phyloP scores from a whole-genome alignment of 2,329 filamentous ascomycete genomes.

The Zalaria obscura region DNA sequence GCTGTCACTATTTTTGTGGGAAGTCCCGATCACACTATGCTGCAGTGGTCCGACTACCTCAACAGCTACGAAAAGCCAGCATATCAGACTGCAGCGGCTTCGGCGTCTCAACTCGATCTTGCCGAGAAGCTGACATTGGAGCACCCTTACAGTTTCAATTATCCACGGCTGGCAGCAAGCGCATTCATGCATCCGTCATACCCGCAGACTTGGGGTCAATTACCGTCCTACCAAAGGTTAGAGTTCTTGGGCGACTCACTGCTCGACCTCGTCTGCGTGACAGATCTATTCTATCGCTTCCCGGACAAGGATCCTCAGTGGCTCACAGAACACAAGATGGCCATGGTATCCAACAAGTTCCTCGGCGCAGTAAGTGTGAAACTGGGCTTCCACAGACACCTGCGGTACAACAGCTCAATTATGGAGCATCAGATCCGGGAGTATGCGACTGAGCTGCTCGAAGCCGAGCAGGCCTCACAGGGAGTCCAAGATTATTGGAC shows the following conservation, averaged over 20 bases:
- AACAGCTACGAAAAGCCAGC: slow-evolving; percentile 50
- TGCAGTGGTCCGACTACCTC: slow-evolving; percentile 59
- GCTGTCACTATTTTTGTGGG: slow-evolving; percentile 58
- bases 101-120: slow-evolving; percentile 55
- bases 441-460: slow-evolving; percentile 44
- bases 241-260: slow-evolving; percentile 87
- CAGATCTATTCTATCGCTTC: slow-evolving; percentile 64
- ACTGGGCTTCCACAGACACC: slow-evolving; percentile 61
- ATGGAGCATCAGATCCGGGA: slow-evolving; percentile 37
- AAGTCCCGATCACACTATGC: slow-evolving; percentile 52
- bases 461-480: slow-evolving; percentile 33
- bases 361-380: slow-evolving; percentile 67
- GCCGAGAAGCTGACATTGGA: slow-evolving; percentile 47
- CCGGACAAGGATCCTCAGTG: slow-evolving; percentile 81
- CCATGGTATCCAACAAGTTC: slow-evolving; percentile 97
- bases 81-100: slow-evolving; percentile 52
- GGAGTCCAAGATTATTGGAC: slow-evolving; percentile 57
- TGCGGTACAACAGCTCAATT: slow-evolving; percentile 40
- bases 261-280: slow-evolving; percentile 73
- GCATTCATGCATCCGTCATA: slow-evolving; percentile 84
- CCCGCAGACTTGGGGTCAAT: slow-evolving; percentile 48
- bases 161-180: slow-evolving; percentile 63
- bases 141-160: slow-evolving; percentile 53
- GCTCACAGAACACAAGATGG: slow-evolving; percentile 97
- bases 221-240: slow-evolving; percentile 79